These are phyloP conservation scores for Fragaria nilgerrensis DNA, from an alignment of 306 rosid species.

Conservation along the genomic window DNA sequence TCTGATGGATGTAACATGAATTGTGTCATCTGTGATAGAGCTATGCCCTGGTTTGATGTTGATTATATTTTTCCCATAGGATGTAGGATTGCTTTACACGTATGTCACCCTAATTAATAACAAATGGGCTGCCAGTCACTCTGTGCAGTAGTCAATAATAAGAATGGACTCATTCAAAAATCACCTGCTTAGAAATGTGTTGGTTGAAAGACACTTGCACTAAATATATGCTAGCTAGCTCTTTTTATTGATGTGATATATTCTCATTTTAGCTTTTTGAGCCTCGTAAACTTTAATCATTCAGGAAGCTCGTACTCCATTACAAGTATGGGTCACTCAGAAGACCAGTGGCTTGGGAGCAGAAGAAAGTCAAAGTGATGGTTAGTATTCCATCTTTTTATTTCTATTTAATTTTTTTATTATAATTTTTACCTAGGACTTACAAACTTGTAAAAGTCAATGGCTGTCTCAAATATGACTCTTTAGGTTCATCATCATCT, in stretches of 20 bases:
- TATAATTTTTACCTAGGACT: background rate
- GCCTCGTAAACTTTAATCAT: conserved; percentile 29
- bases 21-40: conserved; percentile 8
- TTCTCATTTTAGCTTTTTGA: conserved; percentile 13
- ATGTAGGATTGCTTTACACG: background rate
- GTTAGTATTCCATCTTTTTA: conserved; percentile 30
- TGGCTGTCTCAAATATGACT: conserved; percentile 12
- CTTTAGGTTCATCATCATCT: background rate
- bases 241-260: conserved; percentile 8
- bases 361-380: conserved; percentile 66
- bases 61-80: background rate
- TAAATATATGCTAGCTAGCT: conserved; percentile 4
- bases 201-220: background rate
- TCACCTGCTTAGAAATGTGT: background rate
- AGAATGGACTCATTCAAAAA: background rate
- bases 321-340: conserved; percentile 90
- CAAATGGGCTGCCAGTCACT: background rate
- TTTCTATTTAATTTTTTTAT: background rate
- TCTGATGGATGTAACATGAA: conserved; percentile 21
- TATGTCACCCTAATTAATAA: background rate
- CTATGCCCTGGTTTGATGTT: background rate
- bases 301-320: conserved; percentile 87
- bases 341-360: conserved; percentile 63
- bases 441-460: background rate
- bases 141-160: background rate